These are phyloP conservation scores for Pulveroboletus ravenelii DNA, from an alignment of 768 basidiomycete genomes.

Conservation along the genomic window DNA sequence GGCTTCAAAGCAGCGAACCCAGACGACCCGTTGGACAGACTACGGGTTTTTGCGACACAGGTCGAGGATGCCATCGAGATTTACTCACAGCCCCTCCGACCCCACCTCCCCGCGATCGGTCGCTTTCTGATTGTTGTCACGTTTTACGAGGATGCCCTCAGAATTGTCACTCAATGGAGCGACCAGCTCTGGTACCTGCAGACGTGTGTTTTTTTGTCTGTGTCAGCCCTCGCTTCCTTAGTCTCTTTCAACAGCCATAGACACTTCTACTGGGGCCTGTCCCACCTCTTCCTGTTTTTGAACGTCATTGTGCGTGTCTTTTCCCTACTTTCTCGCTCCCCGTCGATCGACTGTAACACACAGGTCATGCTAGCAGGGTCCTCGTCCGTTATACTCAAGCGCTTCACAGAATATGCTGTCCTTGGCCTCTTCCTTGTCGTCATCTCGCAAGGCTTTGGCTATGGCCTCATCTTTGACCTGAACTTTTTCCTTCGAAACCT, in stretches of 20 bases:
- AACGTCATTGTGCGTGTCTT: conserved; percentile 78
- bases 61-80: conserved; percentile 92
- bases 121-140: conserved; percentile 97
- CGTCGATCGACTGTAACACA: not conserved
- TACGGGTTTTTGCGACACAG: conserved; percentile 63
- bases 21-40: conserved; percentile 76
- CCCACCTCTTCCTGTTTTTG: conserved; percentile 85
- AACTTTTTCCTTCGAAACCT: conserved; percentile 99
- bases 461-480: conserved; percentile 98
- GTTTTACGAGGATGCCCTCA: conserved; percentile 92
- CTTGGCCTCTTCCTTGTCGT: conserved; percentile 88
- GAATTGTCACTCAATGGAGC: conserved; percentile 91
- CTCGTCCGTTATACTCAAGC: conserved; percentile 79
- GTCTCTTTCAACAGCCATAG: conserved; percentile 61
- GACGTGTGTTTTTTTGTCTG: conserved; percentile 51
- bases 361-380: conserved; percentile 90
- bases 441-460: conserved; percentile 93
- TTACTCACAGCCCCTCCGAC: conserved; percentile 88
- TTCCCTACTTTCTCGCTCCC: not conserved
- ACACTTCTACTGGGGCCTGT: conserved; percentile 92
- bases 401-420: conserved; percentile 84
- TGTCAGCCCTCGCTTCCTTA: conserved; percentile 5
- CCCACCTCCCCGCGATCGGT: conserved; percentile 90
- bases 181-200: conserved; percentile 99
- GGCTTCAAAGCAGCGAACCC: conserved; percentile 80